A percentile compares a stretch with the other conserved stretches of the same genome.
Conservation (phyloP, 2,329 filamentous ascomycete species). For the Apiospora saccharicola region DNA sequence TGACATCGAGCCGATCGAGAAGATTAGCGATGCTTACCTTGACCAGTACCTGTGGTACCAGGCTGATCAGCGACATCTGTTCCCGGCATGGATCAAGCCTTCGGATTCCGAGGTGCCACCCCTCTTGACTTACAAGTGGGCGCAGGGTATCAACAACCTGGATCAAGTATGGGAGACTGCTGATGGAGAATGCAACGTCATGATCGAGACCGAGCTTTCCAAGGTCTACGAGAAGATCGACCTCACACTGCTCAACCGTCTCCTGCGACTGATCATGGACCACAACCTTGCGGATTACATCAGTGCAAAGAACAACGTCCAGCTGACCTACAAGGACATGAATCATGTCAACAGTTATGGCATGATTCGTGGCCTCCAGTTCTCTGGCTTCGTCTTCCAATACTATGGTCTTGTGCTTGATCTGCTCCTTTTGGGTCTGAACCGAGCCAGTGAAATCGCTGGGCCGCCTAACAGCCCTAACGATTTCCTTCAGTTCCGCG, state of each 20-base stretch:
- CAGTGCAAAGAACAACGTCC: slow-evolving; percentile 98
- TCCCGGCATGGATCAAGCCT: slow-evolving; percentile 98
- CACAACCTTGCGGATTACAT: slow-evolving; percentile 99
- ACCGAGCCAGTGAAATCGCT: slow-evolving; percentile 97
- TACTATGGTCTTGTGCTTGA: slow-evolving; percentile 97
- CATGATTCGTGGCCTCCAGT: slow-evolving; percentile 96
- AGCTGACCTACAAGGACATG: slow-evolving; percentile 99
- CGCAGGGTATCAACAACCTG: slow-evolving; percentile 98
- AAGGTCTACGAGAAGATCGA: slow-evolving; percentile 99
- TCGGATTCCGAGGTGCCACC: slow-evolving; percentile 98
- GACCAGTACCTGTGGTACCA: slow-evolving; percentile 99
- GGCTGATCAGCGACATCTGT: slow-evolving; percentile 94
- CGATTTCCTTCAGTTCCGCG: slow-evolving; percentile 96
- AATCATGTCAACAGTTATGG: slow-evolving; percentile 99
- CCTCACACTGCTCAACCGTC: slow-evolving; percentile 90
- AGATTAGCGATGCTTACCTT: slow-evolving; percentile 98
- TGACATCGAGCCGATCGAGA: slow-evolving; percentile 98
- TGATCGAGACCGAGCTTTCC: slow-evolving; percentile 98
- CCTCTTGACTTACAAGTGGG: slow-evolving; percentile 96
- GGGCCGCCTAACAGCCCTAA: slow-evolving; percentile 93
- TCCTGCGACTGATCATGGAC: slow-evolving; percentile 96
- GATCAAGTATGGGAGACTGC: slow-evolving; percentile 93
- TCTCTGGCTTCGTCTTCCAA: slow-evolving; percentile 98
- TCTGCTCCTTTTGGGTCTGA: slow-evolving; percentile 86
- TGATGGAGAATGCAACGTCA: slow-evolving; percentile 96